phyloP scores from a whole-genome alignment of 73 alveolate genomes.

The Paramecium biaurelia region DNA sequence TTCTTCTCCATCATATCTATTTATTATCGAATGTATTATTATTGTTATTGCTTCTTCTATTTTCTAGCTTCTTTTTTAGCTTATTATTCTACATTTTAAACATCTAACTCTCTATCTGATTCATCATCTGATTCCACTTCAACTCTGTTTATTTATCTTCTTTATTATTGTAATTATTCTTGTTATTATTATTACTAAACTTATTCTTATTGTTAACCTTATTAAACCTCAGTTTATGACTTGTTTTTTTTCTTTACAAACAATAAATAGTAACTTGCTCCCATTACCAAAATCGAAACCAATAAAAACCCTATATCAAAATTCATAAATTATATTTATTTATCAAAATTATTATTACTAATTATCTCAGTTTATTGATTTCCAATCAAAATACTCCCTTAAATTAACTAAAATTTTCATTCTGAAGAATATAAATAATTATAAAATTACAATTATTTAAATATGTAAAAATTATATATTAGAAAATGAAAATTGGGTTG shows the following conservation, averaged over 20 bases:
- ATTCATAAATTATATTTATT: neutral
- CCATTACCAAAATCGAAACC: too few relatives aligned
- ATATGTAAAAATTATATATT: too few relatives aligned
- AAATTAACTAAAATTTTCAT: too few relatives aligned
- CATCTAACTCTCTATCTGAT: slow-evolving; percentile 20
- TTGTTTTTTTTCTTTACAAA: neutral
- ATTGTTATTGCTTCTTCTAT: slow-evolving; percentile 60
- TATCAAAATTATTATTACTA: neutral
- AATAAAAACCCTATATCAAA: too few relatives aligned
- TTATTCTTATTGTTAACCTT: neutral
- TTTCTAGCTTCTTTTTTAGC: slow-evolving; percentile 65
- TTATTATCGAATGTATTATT: slow-evolving; percentile 47
- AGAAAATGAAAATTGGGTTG: too few relatives aligned
- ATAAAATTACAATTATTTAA: too few relatives aligned
- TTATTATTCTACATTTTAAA: slow-evolving; percentile 65
- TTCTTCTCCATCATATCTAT: slow-evolving; percentile 53
- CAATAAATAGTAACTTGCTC: too few relatives aligned
- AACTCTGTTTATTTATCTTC: slow-evolving; percentile 11
- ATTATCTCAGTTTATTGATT: neutral
- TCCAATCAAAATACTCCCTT: neutral
- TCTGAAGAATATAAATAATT: too few relatives aligned
- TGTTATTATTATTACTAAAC: neutral
- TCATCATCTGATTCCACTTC: slow-evolving; percentile 4
- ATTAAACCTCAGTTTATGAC: neutral
- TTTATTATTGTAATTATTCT: neutral